Evolutionary conservation across 2,329 filamentous ascomycete genomes (phyloP).

Genomic region (Calonectria multiphialidica): DNA sequence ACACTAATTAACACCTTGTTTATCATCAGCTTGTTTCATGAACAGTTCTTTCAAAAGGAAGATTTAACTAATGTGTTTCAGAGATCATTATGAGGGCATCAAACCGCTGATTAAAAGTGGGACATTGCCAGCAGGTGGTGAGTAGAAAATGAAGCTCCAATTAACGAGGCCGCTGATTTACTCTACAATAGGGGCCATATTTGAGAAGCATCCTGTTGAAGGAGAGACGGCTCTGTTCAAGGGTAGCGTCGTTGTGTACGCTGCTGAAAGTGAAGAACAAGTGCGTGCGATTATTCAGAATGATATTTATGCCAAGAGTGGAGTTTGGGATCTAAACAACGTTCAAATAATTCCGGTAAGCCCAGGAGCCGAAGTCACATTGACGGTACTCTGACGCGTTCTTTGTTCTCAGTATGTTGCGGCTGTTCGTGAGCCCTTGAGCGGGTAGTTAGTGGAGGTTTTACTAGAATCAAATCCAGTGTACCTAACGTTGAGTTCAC

Average conservation of each 20-base stretch:
- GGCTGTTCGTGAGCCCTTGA: slow-evolving; percentile 13
- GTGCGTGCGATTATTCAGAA: slow-evolving; percentile 34
- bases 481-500: no score
- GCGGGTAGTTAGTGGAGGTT: not conserved
- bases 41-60: not conserved
- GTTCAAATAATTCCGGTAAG: slow-evolving; percentile 37
- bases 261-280: slow-evolving; percentile 14
- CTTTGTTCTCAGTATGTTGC: slow-evolving; percentile 8
- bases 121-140: slow-evolving; percentile 30
- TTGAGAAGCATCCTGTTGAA: slow-evolving; percentile 28
- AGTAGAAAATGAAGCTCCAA: not conserved
- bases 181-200: slow-evolving; percentile 18
- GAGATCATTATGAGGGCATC: slow-evolving; percentile 30
- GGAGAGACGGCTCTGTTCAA: slow-evolving; percentile 26
- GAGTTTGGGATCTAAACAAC: slow-evolving; percentile 41
- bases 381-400: not conserved
- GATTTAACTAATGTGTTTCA: not conserved
- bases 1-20: not conserved
- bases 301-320: slow-evolving; percentile 35
- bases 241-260: slow-evolving; percentile 26
- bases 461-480: no score
- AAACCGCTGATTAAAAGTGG: slow-evolving; percentile 33
- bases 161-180: not conserved
- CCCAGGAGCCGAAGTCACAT: not conserved
- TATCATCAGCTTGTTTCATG: not conserved